A percentile compares a stretch with the other conserved stretches of the same genome.
These are phyloP conservation scores for Lactifluus piperatus DNA, from an alignment of 768 basidiomycete genomes.

Conservation along the genomic window DNA sequence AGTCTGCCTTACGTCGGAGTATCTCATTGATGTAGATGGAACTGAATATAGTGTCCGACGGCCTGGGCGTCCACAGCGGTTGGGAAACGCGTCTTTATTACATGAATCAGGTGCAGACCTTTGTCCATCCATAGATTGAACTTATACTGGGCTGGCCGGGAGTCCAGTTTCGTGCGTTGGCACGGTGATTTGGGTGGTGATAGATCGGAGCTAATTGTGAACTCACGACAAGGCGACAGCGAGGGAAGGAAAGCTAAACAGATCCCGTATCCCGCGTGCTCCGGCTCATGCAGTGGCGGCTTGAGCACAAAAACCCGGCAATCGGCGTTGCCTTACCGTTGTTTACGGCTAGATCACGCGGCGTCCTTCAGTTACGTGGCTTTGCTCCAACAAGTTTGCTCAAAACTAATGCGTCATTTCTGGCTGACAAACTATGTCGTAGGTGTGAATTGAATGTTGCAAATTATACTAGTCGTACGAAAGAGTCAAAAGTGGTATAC, in stretches of 20 bases:
- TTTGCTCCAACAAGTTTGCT: too few relatives aligned
- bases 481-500: not conserved
- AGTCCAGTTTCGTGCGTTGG: constrained; percentile 67
- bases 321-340: constrained; percentile 12
- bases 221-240: constrained; percentile 15
- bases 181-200: constrained; percentile 32
- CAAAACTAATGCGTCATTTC: too few relatives aligned
- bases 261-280: not conserved
- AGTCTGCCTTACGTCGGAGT: constrained; percentile 16
- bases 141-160: constrained; percentile 58
- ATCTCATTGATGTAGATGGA: constrained; percentile 19
- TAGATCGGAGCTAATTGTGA: constrained; percentile 10
- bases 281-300: not conserved
- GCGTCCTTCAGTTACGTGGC: not conserved
- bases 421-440: too few relatives aligned
- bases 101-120: constrained; percentile 15
- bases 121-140: constrained; percentile 28
- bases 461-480: not conserved
- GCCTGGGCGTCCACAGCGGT: constrained; percentile 4
- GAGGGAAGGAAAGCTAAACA: constrained; percentile 10
- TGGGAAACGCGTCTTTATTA: not conserved
- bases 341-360: not conserved
- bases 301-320: not conserved
- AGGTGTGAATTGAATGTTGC: not conserved
- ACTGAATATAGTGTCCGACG: constrained; percentile 14